A percentile compares a stretch with the other conserved stretches of the same genome.
phyloP scores from a whole-genome alignment of 495 filamentous ascomycete genomes.

The Lepraria neglecta region DNA sequence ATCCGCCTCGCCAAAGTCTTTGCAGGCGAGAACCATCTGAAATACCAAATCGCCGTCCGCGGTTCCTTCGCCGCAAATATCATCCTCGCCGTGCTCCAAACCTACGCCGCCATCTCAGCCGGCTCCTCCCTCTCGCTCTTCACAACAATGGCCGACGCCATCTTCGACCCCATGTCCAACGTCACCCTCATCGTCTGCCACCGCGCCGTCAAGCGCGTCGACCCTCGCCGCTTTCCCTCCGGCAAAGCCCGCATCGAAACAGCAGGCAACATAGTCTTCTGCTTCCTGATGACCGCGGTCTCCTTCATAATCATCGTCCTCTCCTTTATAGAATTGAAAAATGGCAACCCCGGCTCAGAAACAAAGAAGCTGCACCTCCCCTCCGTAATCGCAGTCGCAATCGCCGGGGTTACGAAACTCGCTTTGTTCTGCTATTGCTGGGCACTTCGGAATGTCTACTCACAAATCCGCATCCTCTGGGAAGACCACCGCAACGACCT shows the following conservation, averaged over 20 bases:
- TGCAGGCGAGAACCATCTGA: slow-evolving; percentile 71
- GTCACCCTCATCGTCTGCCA: slow-evolving; percentile 80
- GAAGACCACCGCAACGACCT: slow-evolving; percentile 85
- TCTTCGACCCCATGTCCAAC: slow-evolving; percentile 94
- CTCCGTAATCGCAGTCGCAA: slow-evolving; percentile 77
- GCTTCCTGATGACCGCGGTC: slow-evolving; percentile 91
- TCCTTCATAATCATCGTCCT: slow-evolving; percentile 88
- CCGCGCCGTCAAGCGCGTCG: slow-evolving; percentile 81
- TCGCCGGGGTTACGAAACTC: slow-evolving; percentile 82
- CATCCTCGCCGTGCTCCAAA: slow-evolving; percentile 66
- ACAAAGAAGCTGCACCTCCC: slow-evolving; percentile 68
- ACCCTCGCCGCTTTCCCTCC: slow-evolving; percentile 82
- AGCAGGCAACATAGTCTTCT: slow-evolving; percentile 93
- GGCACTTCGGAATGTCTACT: slow-evolving; percentile 79
- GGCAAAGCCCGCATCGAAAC: slow-evolving; percentile 95
- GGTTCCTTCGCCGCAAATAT: slow-evolving; percentile 87
- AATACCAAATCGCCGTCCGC: slow-evolving; percentile 81
- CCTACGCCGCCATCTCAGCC: slow-evolving; percentile 83
- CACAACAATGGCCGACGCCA: slow-evolving; percentile 94
- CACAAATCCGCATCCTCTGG: slow-evolving; percentile 89
- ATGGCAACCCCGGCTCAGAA: slow-evolving; percentile 31
- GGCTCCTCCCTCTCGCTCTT: slow-evolving; percentile 81
- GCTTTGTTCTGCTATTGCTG: slow-evolving; percentile 86
- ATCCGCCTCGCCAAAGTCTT: slow-evolving; percentile 70
- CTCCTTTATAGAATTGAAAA: slow-evolving; percentile 62